A percentile compares a stretch with the other conserved stretches of the same genome.
Conservation (phyloP, 208 protist species). For the Leishmania major region DNA sequence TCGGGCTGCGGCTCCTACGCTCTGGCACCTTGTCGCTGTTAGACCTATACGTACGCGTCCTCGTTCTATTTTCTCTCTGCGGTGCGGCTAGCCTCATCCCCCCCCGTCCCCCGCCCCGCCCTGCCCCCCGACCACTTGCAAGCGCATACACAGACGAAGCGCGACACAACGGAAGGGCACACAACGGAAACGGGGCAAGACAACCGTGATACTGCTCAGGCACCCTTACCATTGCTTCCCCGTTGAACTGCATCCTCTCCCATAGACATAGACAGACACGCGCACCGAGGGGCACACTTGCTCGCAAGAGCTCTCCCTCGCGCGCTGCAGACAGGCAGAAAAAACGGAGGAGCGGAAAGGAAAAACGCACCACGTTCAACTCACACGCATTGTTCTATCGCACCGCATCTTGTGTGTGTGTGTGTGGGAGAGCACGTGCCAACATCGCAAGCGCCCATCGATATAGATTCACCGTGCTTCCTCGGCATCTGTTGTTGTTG, state of each 20-base stretch:
- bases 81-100: background rate
- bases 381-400: background rate
- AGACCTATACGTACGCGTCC: background rate
- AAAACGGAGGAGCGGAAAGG: background rate
- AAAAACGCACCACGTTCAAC: background rate
- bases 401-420: background rate
- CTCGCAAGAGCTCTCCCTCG: background rate
- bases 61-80: background rate
- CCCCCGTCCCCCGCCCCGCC: too few relatives aligned
- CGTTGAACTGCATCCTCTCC: background rate
- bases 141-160: background rate
- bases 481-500: too few relatives aligned
- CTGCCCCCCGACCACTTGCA: background rate
- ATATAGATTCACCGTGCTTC: too few relatives aligned
- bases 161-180: background rate
- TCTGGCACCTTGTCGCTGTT: background rate
- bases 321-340: background rate
- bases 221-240: too few relatives aligned
- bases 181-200: background rate
- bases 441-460: too few relatives aligned
- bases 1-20: background rate
- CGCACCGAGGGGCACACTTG: background rate
- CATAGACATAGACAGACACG: constrained; percentile 4
- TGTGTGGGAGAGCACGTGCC: background rate
- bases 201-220: background rate